Conservation (phyloP, 1,139 yeast genomes). For the Torulaspora globosa region DNA sequence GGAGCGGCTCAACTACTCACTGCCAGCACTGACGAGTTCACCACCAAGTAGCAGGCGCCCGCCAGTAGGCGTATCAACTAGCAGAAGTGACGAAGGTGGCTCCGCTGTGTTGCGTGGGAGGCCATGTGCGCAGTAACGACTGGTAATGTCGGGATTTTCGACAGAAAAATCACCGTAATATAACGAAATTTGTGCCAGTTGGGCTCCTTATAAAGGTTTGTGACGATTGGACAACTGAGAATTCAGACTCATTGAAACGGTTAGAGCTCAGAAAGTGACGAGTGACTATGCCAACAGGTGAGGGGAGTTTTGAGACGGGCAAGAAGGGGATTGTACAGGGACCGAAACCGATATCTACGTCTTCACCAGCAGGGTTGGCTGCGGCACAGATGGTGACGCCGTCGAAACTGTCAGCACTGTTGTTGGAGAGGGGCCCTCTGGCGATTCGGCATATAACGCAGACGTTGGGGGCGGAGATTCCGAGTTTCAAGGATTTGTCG, state of each 20-base stretch:
- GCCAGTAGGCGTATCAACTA: too few species aligned
- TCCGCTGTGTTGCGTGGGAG: neutral
- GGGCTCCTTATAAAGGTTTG: neutral
- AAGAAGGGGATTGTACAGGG: slow-evolving; percentile 5
- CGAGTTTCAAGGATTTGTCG: slow-evolving; percentile 73
- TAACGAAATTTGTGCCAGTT: neutral
- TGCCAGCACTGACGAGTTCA: too few species aligned
- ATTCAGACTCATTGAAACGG: neutral
- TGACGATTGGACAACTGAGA: neutral
- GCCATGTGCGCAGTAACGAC: neutral
- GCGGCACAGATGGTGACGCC: slow-evolving; percentile 88
- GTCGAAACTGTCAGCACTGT: slow-evolving; percentile 63
- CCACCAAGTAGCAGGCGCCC: too few species aligned
- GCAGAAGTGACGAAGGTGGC: neutral
- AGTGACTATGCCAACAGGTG: neutral
- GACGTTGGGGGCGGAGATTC: slow-evolving; percentile 69
- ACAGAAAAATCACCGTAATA: neutral
- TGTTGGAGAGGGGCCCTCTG: slow-evolving; percentile 74
- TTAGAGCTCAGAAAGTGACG: neutral
- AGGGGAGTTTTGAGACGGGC: neutral
- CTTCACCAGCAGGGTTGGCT: slow-evolving; percentile 83
- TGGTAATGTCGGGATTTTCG: neutral
- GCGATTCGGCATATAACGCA: slow-evolving; percentile 88
- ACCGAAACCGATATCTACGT: slow-evolving; percentile 51
- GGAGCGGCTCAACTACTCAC: too few species aligned